Evolutionary conservation across 768 basidiomycete genomes (phyloP), one percentile per base, ranked within the genome.

Genomic region (Russula dissimulans): DNA sequence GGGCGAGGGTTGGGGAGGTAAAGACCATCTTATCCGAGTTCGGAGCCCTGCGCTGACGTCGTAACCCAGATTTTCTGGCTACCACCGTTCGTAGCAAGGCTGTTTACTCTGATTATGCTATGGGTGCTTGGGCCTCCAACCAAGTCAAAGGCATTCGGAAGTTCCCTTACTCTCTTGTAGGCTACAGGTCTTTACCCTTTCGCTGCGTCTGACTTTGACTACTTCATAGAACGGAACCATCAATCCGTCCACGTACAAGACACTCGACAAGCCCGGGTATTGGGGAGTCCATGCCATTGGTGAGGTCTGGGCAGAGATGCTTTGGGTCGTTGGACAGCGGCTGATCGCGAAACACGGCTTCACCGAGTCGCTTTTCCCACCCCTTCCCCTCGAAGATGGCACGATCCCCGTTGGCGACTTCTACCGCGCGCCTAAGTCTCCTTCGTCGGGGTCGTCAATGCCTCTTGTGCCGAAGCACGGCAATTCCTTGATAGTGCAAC

Each of bases 111-210:
- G 88, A 93, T 70, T 94, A 84, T 67, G 75, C 87, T 1, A 97
- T 98, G 95, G 95, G 95, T 50, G 80, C 89, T 8, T 99, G 95
- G 95, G 95, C 95, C 51, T 85, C 91, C 12, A 95, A 95, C 74
- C 74, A 77, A 36, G 76, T 63, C 1, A 70, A 60, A 0, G 95
- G 94, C 44, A 97, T 97, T 69, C 78, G 95, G 54, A 93, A 94
- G 77, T 97, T 83, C 74, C 72, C 79, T 10, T 98, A 98, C 78
- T 92, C 91, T 42, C 67, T 83, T 63, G 81, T 82, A 63, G 39
- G 31, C 11, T 10, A 17, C 44, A 8, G 15, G 22, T 15, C 7
- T n/a, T 15, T 31, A 15, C 0, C 5, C 9, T 55, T 42, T 15
- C 34, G 41, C n/a, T 41, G 50, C 18, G 46, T 39, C 42, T 29